phyloP scores from a whole-genome alignment of 2,329 filamentous ascomycete genomes.

The Pseudopithomyces maydicus region DNA sequence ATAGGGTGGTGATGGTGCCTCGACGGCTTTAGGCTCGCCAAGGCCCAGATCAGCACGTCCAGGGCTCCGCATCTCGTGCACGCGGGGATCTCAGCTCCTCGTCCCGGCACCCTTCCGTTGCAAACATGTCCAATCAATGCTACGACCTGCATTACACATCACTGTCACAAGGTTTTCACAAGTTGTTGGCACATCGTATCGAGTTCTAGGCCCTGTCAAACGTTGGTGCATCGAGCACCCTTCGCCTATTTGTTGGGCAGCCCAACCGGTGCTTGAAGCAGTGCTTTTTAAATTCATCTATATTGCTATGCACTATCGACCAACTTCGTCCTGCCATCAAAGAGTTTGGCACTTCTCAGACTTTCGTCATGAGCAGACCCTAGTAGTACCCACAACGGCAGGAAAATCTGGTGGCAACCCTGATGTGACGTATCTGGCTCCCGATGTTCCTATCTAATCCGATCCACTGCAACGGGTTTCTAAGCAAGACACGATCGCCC shows the following conservation, averaged over 20 bases:
- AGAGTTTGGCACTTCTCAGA: too few species aligned
- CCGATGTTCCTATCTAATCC: background rate
- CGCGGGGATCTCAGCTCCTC: background rate
- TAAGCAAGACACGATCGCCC: background rate
- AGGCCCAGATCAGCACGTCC: background rate
- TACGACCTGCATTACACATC: background rate
- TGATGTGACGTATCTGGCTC: background rate
- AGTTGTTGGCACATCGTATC: background rate
- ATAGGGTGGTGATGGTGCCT: slow-evolving; percentile 2
- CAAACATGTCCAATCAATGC: background rate
- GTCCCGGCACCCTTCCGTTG: background rate
- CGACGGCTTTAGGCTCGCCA: background rate
- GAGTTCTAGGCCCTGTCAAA: background rate
- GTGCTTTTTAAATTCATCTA: too few species aligned
- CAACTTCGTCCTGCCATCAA: too few species aligned
- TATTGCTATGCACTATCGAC: too few species aligned
- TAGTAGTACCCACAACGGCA: too few species aligned
- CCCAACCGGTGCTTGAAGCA: too few species aligned
- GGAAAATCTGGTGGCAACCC: too few species aligned
- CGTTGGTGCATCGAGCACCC: background rate
- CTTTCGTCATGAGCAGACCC: too few species aligned
- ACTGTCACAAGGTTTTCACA: background rate
- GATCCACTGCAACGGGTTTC: background rate
- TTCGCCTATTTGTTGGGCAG: too few species aligned
- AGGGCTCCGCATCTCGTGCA: background rate